Percentiles rank a stretch among this genome's conserved stretches.
Evolutionary conservation across 805 yeast genomes (phyloP).

Genomic region (Wickerhamomyces hampshirensis): DNA sequence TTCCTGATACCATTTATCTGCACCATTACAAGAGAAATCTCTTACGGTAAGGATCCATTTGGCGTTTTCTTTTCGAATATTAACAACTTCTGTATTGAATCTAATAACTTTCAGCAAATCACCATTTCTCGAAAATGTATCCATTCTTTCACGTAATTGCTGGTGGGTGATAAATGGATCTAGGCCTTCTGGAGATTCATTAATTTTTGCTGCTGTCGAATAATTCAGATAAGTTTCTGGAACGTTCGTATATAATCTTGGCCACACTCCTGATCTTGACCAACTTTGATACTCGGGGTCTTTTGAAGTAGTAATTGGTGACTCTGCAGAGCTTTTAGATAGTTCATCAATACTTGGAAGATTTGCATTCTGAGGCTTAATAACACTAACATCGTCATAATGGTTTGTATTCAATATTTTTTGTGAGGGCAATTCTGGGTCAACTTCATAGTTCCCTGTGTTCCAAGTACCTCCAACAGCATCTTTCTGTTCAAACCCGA

Average conservation of each 20-base stretch:
- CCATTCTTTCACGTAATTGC: conserved; percentile 29
- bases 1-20: conserved; percentile 40
- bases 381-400: conserved; percentile 30
- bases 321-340: conserved; percentile 12
- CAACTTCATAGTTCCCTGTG: conserved; percentile 19
- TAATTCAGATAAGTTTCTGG: conserved; percentile 33
- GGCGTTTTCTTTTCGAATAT: conserved; percentile 29
- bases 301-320: conserved; percentile 15
- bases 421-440: conserved; percentile 25
- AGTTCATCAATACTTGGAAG: conserved; percentile 18
- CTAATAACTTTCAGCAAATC: conserved; percentile 30
- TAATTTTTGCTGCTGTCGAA: conserved; percentile 28
- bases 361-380: conserved; percentile 18
- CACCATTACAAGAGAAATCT: neutral
- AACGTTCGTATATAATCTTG: conserved; percentile 35
- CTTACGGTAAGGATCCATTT: too few relatives aligned
- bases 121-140: conserved; percentile 25
- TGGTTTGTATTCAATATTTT: conserved; percentile 28
- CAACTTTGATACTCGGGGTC: conserved; percentile 33
- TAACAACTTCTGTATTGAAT: conserved; percentile 36
- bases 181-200: conserved; percentile 14
- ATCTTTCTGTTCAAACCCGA: conserved; percentile 40
- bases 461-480: conserved; percentile 45
- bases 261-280: conserved; percentile 32
- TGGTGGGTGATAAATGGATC: conserved; percentile 35